Percentiles rank a stretch among this genome's conserved stretches.
Evolutionary conservation across 306 rosid species (phyloP).

Genomic region (Aeschynomene evenia): DNA sequence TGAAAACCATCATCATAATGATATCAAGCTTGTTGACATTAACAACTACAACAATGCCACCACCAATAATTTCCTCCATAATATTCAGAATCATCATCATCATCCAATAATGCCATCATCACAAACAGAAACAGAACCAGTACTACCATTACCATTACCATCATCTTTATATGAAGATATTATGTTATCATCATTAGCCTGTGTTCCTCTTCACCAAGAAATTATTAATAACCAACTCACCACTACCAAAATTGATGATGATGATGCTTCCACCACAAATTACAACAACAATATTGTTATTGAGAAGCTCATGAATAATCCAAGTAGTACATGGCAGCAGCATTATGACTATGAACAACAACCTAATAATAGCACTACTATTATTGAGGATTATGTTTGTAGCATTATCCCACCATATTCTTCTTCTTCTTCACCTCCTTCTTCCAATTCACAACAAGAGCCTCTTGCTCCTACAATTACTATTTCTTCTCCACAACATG

Average conservation of each 20-base stretch:
- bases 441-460: conserved; percentile 50
- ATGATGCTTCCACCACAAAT: conserved; percentile 22
- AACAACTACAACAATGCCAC: conserved; percentile 11
- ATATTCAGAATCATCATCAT: conserved; percentile 38
- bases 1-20: conserved; percentile 48
- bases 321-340: conserved; percentile 37
- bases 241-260: conserved; percentile 25
- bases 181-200: conserved; percentile 43
- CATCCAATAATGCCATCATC: too few relatives aligned
- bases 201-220: conserved; percentile 43
- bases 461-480: conserved; percentile 30
- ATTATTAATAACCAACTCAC: too few relatives aligned
- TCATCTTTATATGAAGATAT: conserved; percentile 44
- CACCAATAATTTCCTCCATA: conserved; percentile 41
- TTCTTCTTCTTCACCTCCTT: conserved; percentile 36
- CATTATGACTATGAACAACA: conserved; percentile 34
- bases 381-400: conserved; percentile 36
- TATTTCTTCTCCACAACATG: conserved; percentile 28
- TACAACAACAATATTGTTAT: too few relatives aligned
- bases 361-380: too few relatives aligned
- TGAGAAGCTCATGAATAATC: conserved; percentile 42
- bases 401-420: conserved; percentile 36
- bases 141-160: too few relatives aligned
- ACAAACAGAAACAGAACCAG: conserved; percentile 32
- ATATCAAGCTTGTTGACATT: conserved; percentile 42